These are phyloP conservation scores for Talaromyces thailandensis DNA, from an alignment of 495 filamentous ascomycete genomes.

Conservation along the genomic window DNA sequence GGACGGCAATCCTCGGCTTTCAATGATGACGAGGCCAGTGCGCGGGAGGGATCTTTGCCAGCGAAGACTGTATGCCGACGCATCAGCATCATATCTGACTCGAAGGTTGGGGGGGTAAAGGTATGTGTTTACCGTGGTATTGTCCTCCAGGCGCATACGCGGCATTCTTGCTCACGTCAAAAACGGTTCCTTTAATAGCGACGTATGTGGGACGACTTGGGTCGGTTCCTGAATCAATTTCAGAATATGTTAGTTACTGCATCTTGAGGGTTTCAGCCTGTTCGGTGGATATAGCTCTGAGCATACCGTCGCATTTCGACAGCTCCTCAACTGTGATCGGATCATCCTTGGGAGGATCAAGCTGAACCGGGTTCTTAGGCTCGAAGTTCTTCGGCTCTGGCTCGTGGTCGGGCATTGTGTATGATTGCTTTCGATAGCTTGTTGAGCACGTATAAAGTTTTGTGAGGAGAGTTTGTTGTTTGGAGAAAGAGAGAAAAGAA, in stretches of 20 bases:
- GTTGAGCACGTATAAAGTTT: not conserved
- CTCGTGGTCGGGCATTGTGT: conserved; percentile 26
- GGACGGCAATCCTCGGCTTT: conserved; percentile 76
- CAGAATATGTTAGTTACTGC: not conserved
- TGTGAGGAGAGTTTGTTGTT: conserved; percentile 13
- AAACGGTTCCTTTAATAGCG: conserved; percentile 92
- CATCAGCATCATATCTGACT: not conserved
- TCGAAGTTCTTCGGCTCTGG: conserved; percentile 55
- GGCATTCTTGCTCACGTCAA: conserved; percentile 82
- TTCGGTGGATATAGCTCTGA: not conserved
- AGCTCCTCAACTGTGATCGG: conserved; percentile 68
- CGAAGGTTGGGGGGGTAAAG: conserved; percentile 12
- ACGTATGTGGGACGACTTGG: conserved; percentile 70
- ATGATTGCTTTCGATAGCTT: not conserved
- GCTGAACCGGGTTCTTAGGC: conserved; percentile 72
- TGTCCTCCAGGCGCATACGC: conserved; percentile 75
- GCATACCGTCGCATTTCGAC: conserved; percentile 70
- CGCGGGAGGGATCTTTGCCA: conserved; percentile 88
- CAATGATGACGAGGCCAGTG: conserved; percentile 75
- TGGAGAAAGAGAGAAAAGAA: conserved; percentile 11
- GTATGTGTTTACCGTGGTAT: conserved; percentile 61
- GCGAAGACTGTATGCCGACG: conserved; percentile 61
- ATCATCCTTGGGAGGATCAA: conserved; percentile 83
- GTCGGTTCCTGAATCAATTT: conserved; percentile 39
- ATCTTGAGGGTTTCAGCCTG: not conserved